These are phyloP conservation scores for Colletotrichum lentis DNA, from an alignment of 2,329 filamentous ascomycete genomes.

Conservation along the genomic window DNA sequence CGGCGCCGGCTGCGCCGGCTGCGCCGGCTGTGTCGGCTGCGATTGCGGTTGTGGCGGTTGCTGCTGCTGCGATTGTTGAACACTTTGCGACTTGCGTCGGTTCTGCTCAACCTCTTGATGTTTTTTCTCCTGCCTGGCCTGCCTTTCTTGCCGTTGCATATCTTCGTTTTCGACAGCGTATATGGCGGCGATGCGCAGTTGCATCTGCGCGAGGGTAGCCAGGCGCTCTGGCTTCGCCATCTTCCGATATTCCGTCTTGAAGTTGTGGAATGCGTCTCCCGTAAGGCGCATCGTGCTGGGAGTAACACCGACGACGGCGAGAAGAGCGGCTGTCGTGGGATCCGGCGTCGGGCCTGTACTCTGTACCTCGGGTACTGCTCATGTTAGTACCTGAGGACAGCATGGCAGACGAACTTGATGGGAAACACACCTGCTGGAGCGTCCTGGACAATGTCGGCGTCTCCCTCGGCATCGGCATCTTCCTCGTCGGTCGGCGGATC, in stretches of 20 bases:
- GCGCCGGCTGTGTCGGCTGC: slow-evolving; percentile 38
- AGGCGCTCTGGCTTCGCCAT: slow-evolving; percentile 53
- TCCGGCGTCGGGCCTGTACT: slow-evolving; percentile 41
- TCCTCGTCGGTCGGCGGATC: slow-evolving; percentile 51
- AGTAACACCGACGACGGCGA: slow-evolving; percentile 53
- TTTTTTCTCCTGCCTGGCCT: slow-evolving; percentile 50
- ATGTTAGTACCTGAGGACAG: slow-evolving; percentile 1
- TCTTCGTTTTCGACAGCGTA: slow-evolving; percentile 57
- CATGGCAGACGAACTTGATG: neutral
- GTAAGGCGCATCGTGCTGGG: slow-evolving; percentile 51
- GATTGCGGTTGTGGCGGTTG: slow-evolving; percentile 21
- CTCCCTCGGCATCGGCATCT: slow-evolving; percentile 45
- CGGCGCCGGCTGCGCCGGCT: slow-evolving; percentile 33
- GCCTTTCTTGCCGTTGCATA: slow-evolving; percentile 51
- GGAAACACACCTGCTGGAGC: slow-evolving; percentile 30
- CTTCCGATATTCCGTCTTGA: slow-evolving; percentile 55
- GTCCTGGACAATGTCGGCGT: slow-evolving; percentile 42
- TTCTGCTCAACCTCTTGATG: slow-evolving; percentile 51
- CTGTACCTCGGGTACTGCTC: slow-evolving; percentile 17
- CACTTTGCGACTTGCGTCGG: slow-evolving; percentile 42
- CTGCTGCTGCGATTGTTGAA: slow-evolving; percentile 42
- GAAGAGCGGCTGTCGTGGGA: slow-evolving; percentile 48
- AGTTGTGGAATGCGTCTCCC: slow-evolving; percentile 55
- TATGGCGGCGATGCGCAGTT: slow-evolving; percentile 54
- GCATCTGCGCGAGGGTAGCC: slow-evolving; percentile 51